phyloP scores from a whole-genome alignment of 192 early-diverging fungal species.

The Cladochytrium replicatum region DNA sequence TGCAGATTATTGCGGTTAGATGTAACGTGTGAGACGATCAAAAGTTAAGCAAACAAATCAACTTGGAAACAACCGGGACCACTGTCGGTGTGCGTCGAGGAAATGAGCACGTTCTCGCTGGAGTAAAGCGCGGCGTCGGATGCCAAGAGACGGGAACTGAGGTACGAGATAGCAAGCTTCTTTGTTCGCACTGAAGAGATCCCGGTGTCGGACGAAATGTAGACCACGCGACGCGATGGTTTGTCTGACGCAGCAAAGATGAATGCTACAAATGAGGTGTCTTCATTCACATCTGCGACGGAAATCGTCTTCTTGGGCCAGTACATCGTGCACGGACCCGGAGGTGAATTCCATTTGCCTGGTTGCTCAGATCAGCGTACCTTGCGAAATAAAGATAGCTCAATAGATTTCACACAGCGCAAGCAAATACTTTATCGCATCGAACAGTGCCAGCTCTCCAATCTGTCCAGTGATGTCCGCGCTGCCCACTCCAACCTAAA shows the following conservation, averaged over 20 bases:
- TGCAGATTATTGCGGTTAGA: too few species aligned
- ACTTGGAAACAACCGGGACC: conserved; percentile 29
- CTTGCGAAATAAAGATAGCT: conserved; percentile 16
- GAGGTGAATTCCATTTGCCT: conserved; percentile 31
- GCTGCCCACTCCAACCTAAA: conserved; percentile 26
- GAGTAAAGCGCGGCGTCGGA: conserved; percentile 20
- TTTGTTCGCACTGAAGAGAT: conserved; percentile 5
- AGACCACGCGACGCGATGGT: conserved; percentile 21
- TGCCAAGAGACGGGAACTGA: conserved; percentile 1
- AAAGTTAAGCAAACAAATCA: conserved; percentile 25
- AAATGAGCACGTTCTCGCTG: conserved; percentile 34
- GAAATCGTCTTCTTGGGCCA: too few species aligned
- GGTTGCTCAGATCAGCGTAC: conserved; percentile 25
- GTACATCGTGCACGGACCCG: conserved; percentile 21
- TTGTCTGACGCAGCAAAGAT: conserved; percentile 18
- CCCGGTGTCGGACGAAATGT: conserved; percentile 25
- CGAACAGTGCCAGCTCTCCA: conserved; percentile 33
- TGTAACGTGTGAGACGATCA: neutral
- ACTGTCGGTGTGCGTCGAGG: conserved; percentile 38
- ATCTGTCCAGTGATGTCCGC: conserved; percentile 31
- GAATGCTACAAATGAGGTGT: conserved; percentile 25
- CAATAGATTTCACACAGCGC: neutral
- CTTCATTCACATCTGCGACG: too few species aligned
- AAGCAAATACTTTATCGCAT: conserved; percentile 10
- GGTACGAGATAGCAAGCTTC: conserved; percentile 10